A percentile compares a stretch with the other conserved stretches of the same genome.
phyloP scores from a whole-genome alignment of 768 basidiomycete genomes.

The Kwoniella dendrophila region DNA sequence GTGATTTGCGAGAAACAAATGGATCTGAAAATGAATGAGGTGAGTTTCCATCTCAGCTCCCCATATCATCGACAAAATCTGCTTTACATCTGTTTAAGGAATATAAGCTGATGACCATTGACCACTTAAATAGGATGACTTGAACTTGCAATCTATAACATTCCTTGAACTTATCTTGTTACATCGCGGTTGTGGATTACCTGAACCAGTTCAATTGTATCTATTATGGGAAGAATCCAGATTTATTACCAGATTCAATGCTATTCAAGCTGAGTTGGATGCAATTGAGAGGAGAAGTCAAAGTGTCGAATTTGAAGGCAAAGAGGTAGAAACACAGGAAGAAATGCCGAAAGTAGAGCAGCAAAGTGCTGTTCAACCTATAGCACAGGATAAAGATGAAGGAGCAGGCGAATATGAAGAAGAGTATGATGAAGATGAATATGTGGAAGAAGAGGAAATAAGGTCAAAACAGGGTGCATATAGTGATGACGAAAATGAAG shows the following conservation, averaged over 20 bases:
- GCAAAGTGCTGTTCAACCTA: neutral
- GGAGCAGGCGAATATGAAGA: constrained; percentile 59
- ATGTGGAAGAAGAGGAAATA: constrained; percentile 79
- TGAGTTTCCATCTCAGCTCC: constrained; percentile 17
- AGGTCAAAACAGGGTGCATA: constrained; percentile 63
- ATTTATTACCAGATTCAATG: constrained; percentile 30
- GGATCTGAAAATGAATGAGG: constrained; percentile 45
- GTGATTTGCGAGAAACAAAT: constrained; percentile 41
- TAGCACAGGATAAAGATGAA: neutral
- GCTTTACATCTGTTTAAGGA: constrained; percentile 11
- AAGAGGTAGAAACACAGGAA: constrained; percentile 80
- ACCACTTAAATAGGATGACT: constrained; percentile 34
- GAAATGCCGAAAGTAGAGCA: constrained; percentile 48
- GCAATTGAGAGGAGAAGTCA: constrained; percentile 3
- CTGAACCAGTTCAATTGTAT: constrained; percentile 29
- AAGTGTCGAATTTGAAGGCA: neutral
- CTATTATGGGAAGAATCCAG: constrained; percentile 37
- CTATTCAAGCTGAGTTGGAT: constrained; percentile 33
- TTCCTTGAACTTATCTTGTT: constrained; percentile 58
- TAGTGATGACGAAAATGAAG: constrained; percentile 11
- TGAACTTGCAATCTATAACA: constrained; percentile 41
- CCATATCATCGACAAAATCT: neutral
- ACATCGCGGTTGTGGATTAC: constrained; percentile 30
- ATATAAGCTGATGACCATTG: constrained; percentile 8
- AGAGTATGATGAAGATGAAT: constrained; percentile 72